Evolutionary conservation across 495 filamentous ascomycete genomes (phyloP).

Genomic region (Daldinia loculata): DNA sequence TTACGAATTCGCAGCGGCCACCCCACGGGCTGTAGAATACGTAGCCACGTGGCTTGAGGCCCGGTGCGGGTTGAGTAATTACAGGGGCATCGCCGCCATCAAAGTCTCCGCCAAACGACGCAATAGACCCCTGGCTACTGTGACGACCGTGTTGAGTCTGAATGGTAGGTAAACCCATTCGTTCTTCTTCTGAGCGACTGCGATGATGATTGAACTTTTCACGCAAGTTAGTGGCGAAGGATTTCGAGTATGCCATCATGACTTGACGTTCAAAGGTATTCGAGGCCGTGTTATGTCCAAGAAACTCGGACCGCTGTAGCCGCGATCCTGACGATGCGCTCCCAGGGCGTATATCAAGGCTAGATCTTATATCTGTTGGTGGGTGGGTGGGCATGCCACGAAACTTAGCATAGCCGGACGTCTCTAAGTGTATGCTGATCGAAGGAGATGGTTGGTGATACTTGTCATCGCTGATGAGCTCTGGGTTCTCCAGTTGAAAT

Average conservation of each 20-base stretch:
- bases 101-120: slow-evolving; percentile 49
- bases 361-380: slow-evolving; percentile 29
- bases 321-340: slow-evolving; percentile 46
- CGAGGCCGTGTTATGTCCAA: slow-evolving; percentile 22
- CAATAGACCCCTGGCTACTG: slow-evolving; percentile 48
- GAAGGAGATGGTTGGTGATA: slow-evolving; percentile 46
- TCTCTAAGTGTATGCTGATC: slow-evolving; percentile 56
- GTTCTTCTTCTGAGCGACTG: slow-evolving; percentile 33
- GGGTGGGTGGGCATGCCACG: slow-evolving; percentile 53
- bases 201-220: slow-evolving; percentile 50
- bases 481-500: slow-evolving; percentile 61
- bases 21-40: slow-evolving; percentile 86
- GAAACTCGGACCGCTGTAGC: slow-evolving; percentile 5
- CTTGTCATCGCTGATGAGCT: slow-evolving; percentile 66
- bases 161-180: slow-evolving; percentile 26
- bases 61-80: slow-evolving; percentile 56
- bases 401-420: slow-evolving; percentile 61
- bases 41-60: slow-evolving; percentile 61
- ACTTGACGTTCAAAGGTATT: slow-evolving; percentile 59
- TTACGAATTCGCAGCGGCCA: slow-evolving; percentile 82
- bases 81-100: slow-evolving; percentile 45
- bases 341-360: slow-evolving; percentile 44
- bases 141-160: slow-evolving; percentile 44
- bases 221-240: slow-evolving; percentile 53
- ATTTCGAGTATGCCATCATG: slow-evolving; percentile 59